Percentiles rank a stretch among this genome's conserved stretches.
Conservation (phyloP, 768 basidiomycete species). For the Goffeauzyma gilvescens region DNA sequence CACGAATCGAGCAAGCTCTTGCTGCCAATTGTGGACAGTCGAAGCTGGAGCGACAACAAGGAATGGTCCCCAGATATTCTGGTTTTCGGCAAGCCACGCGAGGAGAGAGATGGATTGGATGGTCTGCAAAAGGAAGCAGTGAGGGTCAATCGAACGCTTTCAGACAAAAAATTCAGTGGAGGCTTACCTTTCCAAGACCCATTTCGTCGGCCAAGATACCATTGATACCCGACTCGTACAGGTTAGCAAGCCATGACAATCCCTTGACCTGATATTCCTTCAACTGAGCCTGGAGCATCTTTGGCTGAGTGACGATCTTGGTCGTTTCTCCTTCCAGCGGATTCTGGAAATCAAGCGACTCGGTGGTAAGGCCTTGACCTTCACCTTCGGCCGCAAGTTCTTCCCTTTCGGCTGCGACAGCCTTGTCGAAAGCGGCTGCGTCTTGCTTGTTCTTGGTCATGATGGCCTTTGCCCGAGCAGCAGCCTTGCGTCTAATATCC, state of each 20-base stretch:
- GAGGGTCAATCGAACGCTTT: background rate
- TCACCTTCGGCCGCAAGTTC: constrained; percentile 4
- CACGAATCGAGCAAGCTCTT: constrained; percentile 88
- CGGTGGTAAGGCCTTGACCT: constrained; percentile 43
- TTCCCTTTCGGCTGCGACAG: constrained; percentile 8
- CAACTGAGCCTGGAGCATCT: constrained; percentile 85
- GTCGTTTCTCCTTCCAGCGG: constrained; percentile 73
- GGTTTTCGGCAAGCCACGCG: constrained; percentile 85
- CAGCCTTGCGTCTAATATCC: constrained; percentile 1
- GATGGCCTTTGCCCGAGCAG: constrained; percentile 10
- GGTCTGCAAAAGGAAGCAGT: constrained; percentile 35
- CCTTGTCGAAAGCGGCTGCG: constrained; percentile 9
- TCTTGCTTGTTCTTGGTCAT: constrained; percentile 8
- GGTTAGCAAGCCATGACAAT: constrained; percentile 86
- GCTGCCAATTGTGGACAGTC: constrained; percentile 98
- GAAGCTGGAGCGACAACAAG: constrained; percentile 93
- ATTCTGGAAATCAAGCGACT: constrained; percentile 82
- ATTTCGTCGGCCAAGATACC: constrained; percentile 98
- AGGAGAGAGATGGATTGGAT: constrained; percentile 94
- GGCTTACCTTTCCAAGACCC: constrained; percentile 42
- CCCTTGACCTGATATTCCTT: constrained; percentile 99
- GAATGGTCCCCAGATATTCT: constrained; percentile 99
- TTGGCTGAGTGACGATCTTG: constrained; percentile 72
- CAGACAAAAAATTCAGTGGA: background rate
- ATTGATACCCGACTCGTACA: constrained; percentile 98